A percentile compares a stretch with the other conserved stretches of the same genome.
These are phyloP conservation scores for Phoenix dactylifera DNA, from an alignment of 176 grass and related monocot species.

Conservation along the genomic window DNA sequence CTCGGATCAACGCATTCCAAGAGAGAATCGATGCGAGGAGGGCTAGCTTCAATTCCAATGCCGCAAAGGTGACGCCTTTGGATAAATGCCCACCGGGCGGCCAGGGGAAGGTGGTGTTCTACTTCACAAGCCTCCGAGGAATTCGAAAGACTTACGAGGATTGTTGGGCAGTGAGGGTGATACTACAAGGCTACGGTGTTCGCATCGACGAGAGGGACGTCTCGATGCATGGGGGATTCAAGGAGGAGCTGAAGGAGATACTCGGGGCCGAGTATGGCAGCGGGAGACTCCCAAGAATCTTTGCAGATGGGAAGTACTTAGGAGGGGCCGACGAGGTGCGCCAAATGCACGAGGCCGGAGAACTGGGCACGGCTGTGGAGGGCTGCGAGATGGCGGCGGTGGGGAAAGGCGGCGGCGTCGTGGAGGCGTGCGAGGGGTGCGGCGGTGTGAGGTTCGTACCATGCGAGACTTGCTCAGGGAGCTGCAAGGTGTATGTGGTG, in stretches of 20 bases:
- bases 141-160: constrained; percentile 89
- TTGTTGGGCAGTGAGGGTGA: constrained; percentile 49
- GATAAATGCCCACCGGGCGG: constrained; percentile 23
- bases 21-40: constrained; percentile 63
- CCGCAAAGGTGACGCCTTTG: constrained; percentile 13
- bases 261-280: constrained; percentile 20
- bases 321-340: constrained; percentile 63
- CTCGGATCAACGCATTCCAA: constrained; percentile 63
- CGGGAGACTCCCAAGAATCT: constrained; percentile 50
- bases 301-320: constrained; percentile 51
- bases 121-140: constrained; percentile 82
- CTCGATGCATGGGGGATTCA: constrained; percentile 76
- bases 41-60: background rate
- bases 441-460: constrained; percentile 78
- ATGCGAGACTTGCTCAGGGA: constrained; percentile 88
- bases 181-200: constrained; percentile 61
- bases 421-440: constrained; percentile 54
- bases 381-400: constrained; percentile 39
- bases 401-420: constrained; percentile 1
- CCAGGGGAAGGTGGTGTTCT: constrained; percentile 50
- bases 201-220: constrained; percentile 85
- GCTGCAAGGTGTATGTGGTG: constrained; percentile 93
- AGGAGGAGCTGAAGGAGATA: constrained; percentile 57
- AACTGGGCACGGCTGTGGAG: constrained; percentile 36
- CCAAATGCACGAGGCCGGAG: constrained; percentile 64